Base-by-base conservation (phyloP, 2,329 filamentous ascomycete genomes). In the Didymosphaeria variabile region DNA sequence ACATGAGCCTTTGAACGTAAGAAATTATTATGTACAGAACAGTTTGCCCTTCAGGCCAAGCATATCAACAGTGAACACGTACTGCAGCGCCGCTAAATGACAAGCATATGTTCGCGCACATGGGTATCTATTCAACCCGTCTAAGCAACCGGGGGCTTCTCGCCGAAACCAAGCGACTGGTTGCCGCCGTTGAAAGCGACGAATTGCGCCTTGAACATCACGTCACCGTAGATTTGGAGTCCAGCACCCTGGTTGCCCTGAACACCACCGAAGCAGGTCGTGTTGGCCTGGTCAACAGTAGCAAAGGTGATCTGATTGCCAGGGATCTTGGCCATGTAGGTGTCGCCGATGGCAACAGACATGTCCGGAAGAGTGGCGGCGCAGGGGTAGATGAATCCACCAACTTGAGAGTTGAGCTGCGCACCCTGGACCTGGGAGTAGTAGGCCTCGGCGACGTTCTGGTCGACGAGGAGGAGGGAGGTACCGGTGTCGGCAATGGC, bases 231-330 rank as follows among this genome's bases (percentile, higher is more conserved):
- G 72, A 92, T 88, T 76, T 88, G 86, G 40, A 90, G 75, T 31
- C 80, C 78, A 15, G 80, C 79, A 1, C 83, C 81, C 58, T 71
- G 71, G 50, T 85, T 86, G 34, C 85, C 82, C 79, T 92, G 90
- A 19, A 92, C 78, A 67, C 88, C 89, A 61, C 89, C 90, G 67
- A 90, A 91, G 81, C 90, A 92, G 58, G 81, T 86, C 45, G 82
- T 81, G 54, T 80, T 80, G 44, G 72, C 71, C 42, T 73, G 45
- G 46, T 79, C 78, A 34, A 78, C 74, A 8, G 73, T 62, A 10
- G 79, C 75, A 52, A 79, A 80, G 8, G 72, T 79, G 63, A 80
- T 72, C 60, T 72, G 81, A 26, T 72, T 71, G 6, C 86, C 87
- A 58, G 82, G 83, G 38, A 89, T 80, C 40, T 78, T 84, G 17